These are phyloP conservation scores for Funneliformis geosporum DNA, from an alignment of 192 early-diverging fungal genomes.

Conservation along the genomic window DNA sequence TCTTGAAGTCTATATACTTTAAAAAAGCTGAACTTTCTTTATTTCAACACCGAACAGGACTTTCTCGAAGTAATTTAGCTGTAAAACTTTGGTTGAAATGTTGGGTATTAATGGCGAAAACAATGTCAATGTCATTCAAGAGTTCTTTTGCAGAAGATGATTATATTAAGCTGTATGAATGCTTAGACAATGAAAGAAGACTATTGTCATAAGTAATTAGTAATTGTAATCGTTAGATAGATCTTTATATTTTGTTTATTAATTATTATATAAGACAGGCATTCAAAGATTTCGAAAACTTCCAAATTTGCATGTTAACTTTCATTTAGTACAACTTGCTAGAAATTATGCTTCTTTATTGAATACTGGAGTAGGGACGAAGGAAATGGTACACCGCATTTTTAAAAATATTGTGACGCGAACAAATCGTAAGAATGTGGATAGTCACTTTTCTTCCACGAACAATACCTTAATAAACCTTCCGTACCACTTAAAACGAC, in stretches of 20 bases:
- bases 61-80: background rate
- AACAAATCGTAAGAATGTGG: background rate
- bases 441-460: background rate
- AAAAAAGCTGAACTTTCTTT: background rate
- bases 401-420: background rate
- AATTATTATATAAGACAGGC: background rate
- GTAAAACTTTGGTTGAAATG: background rate
- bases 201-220: background rate
- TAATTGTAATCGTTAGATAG: no score
- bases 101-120: background rate
- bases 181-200: background rate
- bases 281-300: constrained; percentile 3
- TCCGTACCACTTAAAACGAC: background rate
- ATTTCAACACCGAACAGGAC: no score
- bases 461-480: background rate
- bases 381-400: background rate
- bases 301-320: background rate
- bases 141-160: background rate
- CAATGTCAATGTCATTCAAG: background rate
- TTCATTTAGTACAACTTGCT: background rate
- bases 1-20: background rate
- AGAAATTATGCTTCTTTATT: background rate
- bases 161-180: background rate
- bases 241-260: no score
- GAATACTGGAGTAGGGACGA: background rate